phyloP scores from a whole-genome alignment of 108 stramenopile genomes.

The Pseudonitzschia multiseries region DNA sequence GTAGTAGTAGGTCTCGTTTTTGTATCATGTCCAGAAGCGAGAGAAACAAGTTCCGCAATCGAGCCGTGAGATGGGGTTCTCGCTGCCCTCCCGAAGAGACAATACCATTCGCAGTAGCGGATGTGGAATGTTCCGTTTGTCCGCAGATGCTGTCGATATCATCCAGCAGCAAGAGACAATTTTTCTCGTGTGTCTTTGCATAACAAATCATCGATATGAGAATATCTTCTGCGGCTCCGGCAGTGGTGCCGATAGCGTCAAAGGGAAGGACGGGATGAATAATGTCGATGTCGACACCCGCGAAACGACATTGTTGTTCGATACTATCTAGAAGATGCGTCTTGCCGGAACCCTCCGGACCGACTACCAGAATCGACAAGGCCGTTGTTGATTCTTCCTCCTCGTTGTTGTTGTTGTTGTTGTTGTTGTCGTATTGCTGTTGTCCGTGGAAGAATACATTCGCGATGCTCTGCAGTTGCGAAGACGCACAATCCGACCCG shows the following conservation, averaged over 20 bases:
- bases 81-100: neutral
- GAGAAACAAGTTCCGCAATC: slow-evolving; percentile 28
- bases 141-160: slow-evolving; percentile 60
- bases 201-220: slow-evolving; percentile 59
- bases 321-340: slow-evolving; percentile 64
- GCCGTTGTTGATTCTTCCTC: neutral
- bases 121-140: slow-evolving; percentile 1
- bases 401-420: neutral
- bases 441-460: slow-evolving; percentile 11
- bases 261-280: slow-evolving; percentile 53
- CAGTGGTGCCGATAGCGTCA: slow-evolving; percentile 50
- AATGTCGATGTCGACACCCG: slow-evolving; percentile 24
- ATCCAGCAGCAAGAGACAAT: slow-evolving; percentile 69
- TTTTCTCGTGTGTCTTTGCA: slow-evolving; percentile 21
- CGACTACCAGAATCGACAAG: slow-evolving; percentile 44
- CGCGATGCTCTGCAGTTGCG: neutral
- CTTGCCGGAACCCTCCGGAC: slow-evolving; percentile 76
- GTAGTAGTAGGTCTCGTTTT: neutral
- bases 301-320: slow-evolving; percentile 9
- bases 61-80: slow-evolving; percentile 21
- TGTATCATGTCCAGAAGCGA: slow-evolving; percentile 32
- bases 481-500: neutral
- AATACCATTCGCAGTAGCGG: neutral
- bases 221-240: slow-evolving; percentile 70
- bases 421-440: neutral